phyloP scores from a whole-genome alignment of 2,329 filamentous ascomycete genomes.

The Chaetomium sp. region DNA sequence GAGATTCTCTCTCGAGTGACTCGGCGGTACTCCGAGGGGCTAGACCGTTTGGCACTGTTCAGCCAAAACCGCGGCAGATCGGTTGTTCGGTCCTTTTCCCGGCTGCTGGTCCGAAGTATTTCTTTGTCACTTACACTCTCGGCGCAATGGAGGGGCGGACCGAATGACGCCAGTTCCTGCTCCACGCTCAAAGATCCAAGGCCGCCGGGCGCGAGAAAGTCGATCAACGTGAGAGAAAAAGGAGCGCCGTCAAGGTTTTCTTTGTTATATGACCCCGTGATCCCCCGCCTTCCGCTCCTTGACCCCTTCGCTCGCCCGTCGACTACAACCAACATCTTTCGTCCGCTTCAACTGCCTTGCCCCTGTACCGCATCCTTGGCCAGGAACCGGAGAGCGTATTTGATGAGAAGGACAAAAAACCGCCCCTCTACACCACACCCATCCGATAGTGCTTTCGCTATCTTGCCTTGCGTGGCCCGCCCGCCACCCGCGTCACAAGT shows the following conservation, averaged over 20 bases:
- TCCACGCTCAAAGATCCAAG: constrained; percentile 22
- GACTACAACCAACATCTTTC: background rate
- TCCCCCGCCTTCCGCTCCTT: background rate
- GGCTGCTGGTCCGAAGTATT: constrained; percentile 24
- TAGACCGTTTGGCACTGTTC: constrained; percentile 2
- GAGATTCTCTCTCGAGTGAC: constrained; percentile 23
- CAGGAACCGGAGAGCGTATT: background rate
- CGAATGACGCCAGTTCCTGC: constrained; percentile 32
- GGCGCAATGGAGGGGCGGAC: constrained; percentile 21
- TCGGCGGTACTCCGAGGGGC: constrained; percentile 19
- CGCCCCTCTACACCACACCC: constrained; percentile 4
- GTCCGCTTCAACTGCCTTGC: background rate
- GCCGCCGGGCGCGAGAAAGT: constrained; percentile 22
- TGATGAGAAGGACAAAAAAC: background rate
- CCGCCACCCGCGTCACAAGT: background rate
- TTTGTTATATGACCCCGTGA: constrained; percentile 13
- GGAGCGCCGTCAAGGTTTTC: background rate
- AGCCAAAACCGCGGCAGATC: constrained; percentile 19
- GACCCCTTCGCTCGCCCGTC: background rate
- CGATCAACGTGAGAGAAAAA: constrained; percentile 17
- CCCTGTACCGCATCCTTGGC: constrained; percentile 5
- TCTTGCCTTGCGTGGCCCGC: constrained; percentile 5
- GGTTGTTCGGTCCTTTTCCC: constrained; percentile 32
- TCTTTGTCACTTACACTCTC: constrained; percentile 25
- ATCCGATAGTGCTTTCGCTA: constrained; percentile 6